Conservation (phyloP, 208 protist species). For the Vickermania ingenoplastis region DNA sequence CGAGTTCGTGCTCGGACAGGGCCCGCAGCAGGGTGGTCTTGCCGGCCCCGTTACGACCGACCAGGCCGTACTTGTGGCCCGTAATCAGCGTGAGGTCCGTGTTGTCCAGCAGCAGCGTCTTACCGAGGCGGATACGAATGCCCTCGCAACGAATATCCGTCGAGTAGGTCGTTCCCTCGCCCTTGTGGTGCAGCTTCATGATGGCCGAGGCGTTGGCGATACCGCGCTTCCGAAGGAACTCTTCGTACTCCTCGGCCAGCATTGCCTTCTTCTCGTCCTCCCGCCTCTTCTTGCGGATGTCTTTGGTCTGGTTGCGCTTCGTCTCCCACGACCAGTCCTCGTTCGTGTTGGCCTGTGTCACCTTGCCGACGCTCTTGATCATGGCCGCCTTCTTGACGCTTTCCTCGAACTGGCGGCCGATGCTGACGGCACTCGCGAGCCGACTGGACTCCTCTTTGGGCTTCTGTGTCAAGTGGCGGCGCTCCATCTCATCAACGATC, state of each 20-base stretch:
- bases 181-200: conserved; percentile 82
- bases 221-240: conserved; percentile 80
- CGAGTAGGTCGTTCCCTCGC: conserved; percentile 60
- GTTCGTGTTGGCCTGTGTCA: conserved; percentile 78
- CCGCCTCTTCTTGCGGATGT: conserved; percentile 78
- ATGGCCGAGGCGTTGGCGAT: conserved; percentile 63
- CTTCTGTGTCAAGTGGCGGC: conserved; percentile 47
- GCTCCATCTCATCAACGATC: conserved; percentile 52
- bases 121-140: conserved; percentile 87
- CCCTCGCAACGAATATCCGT: conserved; percentile 80
- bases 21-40: conserved; percentile 94
- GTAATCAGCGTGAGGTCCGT: conserved; percentile 74
- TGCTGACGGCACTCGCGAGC: conserved; percentile 72
- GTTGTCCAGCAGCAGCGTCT: conserved; percentile 71
- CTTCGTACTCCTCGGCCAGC: conserved; percentile 82
- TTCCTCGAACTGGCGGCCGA: conserved; percentile 83
- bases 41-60: conserved; percentile 92
- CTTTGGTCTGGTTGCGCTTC: conserved; percentile 81
- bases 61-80: conserved; percentile 93
- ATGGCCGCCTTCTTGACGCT: conserved; percentile 72
- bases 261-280: conserved; percentile 88
- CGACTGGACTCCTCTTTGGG: conserved; percentile 57
- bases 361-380: conserved; percentile 78
- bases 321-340: conserved; percentile 86
- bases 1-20: conserved; percentile 87